Base-by-base conservation (phyloP, 139 green algal species). In the Ulvella scutata region DNA sequence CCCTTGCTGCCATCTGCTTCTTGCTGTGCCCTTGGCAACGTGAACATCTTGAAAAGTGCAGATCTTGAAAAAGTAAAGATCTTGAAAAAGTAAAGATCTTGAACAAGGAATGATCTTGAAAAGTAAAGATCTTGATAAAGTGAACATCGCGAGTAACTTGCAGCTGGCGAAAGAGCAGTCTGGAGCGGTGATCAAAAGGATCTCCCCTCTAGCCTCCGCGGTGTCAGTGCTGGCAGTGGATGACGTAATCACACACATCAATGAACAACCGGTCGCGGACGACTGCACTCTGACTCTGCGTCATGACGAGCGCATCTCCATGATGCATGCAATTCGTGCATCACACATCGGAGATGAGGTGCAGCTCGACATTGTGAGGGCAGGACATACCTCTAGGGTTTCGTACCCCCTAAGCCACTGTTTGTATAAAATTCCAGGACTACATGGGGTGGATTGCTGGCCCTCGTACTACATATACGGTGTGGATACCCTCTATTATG, bases 251-350 rank as follows among this genome's bases (percentile, higher is more conserved):
- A 67, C 51, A 26, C 51, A 67, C 51, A 67, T 67, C 51, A 67
- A 67, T 23, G 51, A n/a, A 7, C 6, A 21, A 6, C 62, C 62
- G 29, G 39, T 74, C 62, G 51, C 51, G n/a, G 51, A 67, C 51
- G 51, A 67, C 51, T 67, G 51, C 51, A 67, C 51, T n/a, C 51
- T 67, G n/a, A 67, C 51, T n/a, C 51, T 74, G 34, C 62, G 35
- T 21, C 51, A 67, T 26, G 51, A 67, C 51, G 51, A 67, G 51
- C 51, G 51, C 51, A 67, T 67, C 51, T 36, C n/a, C 51, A 67
- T 67, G 51, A 67, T 67, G 51, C 51, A 67, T 1, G 51, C 51
- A n/a, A 67, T 67, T 26, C 51, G 51, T 26, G n/a, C n/a, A n/a
- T n/a, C 51, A 26, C 51, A 67, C 51, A 67, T 67, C 51, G 51